A percentile compares a stretch with the other conserved stretches of the same genome.
Conservation (phyloP, 2,329 filamentous ascomycete species). For the Epichloe sp. region DNA sequence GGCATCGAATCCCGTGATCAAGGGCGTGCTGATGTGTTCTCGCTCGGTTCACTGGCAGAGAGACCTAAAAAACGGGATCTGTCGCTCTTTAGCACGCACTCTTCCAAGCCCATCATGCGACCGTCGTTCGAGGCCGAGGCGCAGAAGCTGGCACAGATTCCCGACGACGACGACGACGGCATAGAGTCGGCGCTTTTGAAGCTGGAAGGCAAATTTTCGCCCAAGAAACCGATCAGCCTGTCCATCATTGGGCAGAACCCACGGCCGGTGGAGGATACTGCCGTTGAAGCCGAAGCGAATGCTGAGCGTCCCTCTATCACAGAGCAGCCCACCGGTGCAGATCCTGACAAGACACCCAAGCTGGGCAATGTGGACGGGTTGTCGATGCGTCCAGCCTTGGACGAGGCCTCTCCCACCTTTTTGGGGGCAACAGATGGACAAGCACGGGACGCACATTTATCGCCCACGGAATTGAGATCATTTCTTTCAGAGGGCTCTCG, state of each 20-base stretch:
- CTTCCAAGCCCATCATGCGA: slow-evolving; percentile 49
- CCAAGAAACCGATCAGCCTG: slow-evolving; percentile 34
- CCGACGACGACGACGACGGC: slow-evolving; percentile 68
- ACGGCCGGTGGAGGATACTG: background rate
- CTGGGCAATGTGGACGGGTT: background rate
- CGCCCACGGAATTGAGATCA: slow-evolving; percentile 27
- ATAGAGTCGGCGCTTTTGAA: slow-evolving; percentile 89
- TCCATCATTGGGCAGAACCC: slow-evolving; percentile 15
- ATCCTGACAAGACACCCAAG: background rate
- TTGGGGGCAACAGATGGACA: slow-evolving; percentile 4
- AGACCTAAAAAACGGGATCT: slow-evolving; percentile 30
- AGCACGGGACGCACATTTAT: slow-evolving; percentile 14
- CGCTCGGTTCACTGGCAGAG: slow-evolving; percentile 44
- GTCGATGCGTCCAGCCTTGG: slow-evolving; percentile 3
- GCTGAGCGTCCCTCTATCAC: background rate
- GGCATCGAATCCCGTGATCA: slow-evolving; percentile 11
- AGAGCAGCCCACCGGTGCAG: background rate
- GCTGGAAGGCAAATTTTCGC: slow-evolving; percentile 67
- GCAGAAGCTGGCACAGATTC: slow-evolving; percentile 73
- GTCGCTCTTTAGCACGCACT: slow-evolving; percentile 48
- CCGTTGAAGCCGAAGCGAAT: background rate
- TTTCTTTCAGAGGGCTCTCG: slow-evolving; percentile 50
- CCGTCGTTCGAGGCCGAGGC: slow-evolving; percentile 83
- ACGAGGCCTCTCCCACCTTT: slow-evolving; percentile 3
- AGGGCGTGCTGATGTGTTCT: slow-evolving; percentile 34